A percentile compares a stretch with the other conserved stretches of the same genome.
Evolutionary conservation across 129 eudicot species (phyloP).

Genomic region (Calendula officinalis): DNA sequence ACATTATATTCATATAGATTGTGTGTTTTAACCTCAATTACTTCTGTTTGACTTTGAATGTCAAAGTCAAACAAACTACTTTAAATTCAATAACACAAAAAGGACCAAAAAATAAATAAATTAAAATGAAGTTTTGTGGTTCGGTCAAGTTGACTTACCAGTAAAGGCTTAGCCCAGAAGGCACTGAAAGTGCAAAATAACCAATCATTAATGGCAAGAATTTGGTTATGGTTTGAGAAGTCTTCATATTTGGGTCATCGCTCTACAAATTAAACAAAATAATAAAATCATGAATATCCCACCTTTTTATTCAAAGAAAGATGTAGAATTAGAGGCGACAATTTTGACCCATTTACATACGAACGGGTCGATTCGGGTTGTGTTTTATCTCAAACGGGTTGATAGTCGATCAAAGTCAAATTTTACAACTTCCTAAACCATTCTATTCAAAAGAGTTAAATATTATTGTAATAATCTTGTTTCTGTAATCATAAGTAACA

Average conservation of each 20-base stretch:
- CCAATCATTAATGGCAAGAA: slow-evolving; percentile 91
- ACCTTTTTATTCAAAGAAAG: neutral
- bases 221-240: slow-evolving; percentile 80
- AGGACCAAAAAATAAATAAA: neutral
- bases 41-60: neutral
- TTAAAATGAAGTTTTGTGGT: neutral
- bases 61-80: slow-evolving; percentile 2
- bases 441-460: neutral
- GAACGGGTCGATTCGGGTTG: too few relatives aligned
- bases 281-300: neutral
- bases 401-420: neutral
- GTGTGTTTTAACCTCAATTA: slow-evolving; percentile 1
- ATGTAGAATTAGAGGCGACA: too few relatives aligned
- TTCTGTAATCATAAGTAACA: neutral
- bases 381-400: neutral
- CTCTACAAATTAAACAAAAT: slow-evolving; percentile 38
- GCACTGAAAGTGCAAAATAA: slow-evolving; percentile 94
- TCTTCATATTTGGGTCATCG: slow-evolving; percentile 83
- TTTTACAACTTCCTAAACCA: neutral
- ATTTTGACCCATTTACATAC: too few relatives aligned
- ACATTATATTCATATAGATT: neutral
- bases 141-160: slow-evolving; percentile 52
- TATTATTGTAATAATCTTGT: neutral
- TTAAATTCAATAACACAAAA: neutral
- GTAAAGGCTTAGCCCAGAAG: slow-evolving; percentile 96